Evolutionary conservation across 176 grass and related monocot genomes (phyloP).

Genomic region (Ensete ventricosum): DNA sequence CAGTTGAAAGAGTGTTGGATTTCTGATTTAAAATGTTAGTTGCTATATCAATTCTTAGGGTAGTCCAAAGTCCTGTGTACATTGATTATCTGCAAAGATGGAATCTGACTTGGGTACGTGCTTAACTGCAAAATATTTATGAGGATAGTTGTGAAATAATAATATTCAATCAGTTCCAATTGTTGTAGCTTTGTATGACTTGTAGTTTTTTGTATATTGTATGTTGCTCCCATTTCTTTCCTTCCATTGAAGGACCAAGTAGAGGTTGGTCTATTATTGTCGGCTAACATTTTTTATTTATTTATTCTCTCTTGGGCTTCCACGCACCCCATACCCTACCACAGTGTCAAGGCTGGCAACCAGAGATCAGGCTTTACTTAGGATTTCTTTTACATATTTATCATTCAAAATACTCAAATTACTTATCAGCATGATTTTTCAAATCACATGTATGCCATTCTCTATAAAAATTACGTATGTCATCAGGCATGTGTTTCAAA

Average conservation of each 20-base stretch:
- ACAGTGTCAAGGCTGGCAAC: background rate
- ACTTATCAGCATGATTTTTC: no score
- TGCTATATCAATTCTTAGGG: no score
- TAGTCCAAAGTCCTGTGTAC: no score
- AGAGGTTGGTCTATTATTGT: background rate
- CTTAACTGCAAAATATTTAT: background rate
- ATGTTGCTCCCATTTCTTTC: background rate
- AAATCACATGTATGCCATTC: no score
- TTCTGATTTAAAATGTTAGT: background rate
- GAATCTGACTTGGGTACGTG: background rate
- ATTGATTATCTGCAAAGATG: no score
- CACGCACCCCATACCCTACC: background rate
- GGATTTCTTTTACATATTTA: no score
- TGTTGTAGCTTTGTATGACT: background rate
- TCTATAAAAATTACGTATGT: no score
- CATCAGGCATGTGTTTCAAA: no score
- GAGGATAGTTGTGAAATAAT: background rate
- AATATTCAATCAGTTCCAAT: background rate
- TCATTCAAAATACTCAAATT: no score
- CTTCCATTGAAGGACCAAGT: background rate
- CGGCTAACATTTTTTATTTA: background rate
- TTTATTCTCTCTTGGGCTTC: background rate
- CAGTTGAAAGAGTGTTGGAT: background rate
- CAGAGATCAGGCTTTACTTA: no score
- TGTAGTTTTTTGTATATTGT: background rate